Conservation (phyloP, 768 basidiomycete species). For the Tulasnella sp. region DNA sequence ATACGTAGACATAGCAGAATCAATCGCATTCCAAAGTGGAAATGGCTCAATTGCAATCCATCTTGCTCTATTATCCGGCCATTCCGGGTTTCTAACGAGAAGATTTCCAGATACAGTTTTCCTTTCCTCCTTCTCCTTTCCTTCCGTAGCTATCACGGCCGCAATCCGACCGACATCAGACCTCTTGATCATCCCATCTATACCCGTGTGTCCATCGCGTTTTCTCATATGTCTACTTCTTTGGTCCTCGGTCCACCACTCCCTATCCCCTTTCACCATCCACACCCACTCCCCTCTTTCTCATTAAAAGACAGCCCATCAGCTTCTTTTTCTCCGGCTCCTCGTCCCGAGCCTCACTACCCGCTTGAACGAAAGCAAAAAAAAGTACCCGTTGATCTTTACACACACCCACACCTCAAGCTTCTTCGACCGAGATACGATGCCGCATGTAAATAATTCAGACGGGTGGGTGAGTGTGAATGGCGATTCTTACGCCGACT, state of each 20-base stretch:
- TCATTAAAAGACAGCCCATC: not conserved
- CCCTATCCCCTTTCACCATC: conserved; percentile 17
- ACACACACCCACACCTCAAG: not conserved
- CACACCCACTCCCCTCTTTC: not conserved
- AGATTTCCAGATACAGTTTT: not conserved
- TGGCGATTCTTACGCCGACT: not conserved
- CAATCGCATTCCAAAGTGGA: not conserved
- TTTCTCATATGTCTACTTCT: not conserved
- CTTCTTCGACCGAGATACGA: conserved; percentile 13
- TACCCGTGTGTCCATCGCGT: not conserved
- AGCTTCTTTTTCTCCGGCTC: not conserved
- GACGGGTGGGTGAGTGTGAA: too few relatives aligned
- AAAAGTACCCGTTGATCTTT: not conserved
- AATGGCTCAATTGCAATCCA: not conserved
- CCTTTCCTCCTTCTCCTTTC: not conserved
- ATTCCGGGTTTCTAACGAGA: conserved; percentile 5
- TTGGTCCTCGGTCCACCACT: not conserved
- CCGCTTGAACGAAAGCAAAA: not conserved
- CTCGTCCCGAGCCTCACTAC: not conserved
- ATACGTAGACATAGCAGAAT: not conserved
- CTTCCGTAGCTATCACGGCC: not conserved
- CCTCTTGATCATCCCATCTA: not conserved
- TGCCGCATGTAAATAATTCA: not conserved
- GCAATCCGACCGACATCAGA: conserved; percentile 15
- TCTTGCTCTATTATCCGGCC: not conserved